Evolutionary conservation across 192 early-diverging fungal genomes (phyloP).

Genomic region (Podochytrium sp.): DNA sequence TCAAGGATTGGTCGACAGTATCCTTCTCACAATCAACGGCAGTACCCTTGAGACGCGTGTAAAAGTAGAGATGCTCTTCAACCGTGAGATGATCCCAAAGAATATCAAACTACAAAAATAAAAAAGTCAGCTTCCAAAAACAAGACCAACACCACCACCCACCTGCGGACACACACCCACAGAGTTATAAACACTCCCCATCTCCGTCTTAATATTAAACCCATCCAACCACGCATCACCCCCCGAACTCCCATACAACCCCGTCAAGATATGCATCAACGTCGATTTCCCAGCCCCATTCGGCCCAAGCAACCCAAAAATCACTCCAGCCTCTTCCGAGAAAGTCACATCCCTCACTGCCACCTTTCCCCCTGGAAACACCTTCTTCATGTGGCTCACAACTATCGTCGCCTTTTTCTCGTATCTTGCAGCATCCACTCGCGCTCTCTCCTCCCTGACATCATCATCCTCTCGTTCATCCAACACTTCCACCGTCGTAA

Average conservation of each 20-base stretch:
- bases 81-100: constrained; percentile 78
- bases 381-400: constrained; percentile 67
- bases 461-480: constrained; percentile 61
- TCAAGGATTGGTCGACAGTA: constrained; percentile 51
- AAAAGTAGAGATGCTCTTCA: constrained; percentile 73
- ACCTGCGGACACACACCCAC: constrained; percentile 79
- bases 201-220: constrained; percentile 59
- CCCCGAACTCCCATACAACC: constrained; percentile 61
- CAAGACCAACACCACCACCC: too few relatives aligned
- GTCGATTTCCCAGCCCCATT: constrained; percentile 78
- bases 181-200: constrained; percentile 57
- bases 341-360: constrained; percentile 72
- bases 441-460: constrained; percentile 61
- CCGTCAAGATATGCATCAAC: constrained; percentile 73
- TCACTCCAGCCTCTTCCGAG: constrained; percentile 58
- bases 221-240: constrained; percentile 67
- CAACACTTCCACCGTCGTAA: constrained; percentile 24
- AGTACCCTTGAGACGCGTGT: constrained; percentile 77
- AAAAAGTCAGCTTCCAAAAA: neutral
- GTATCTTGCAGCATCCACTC: constrained; percentile 50
- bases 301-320: constrained; percentile 66
- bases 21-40: constrained; percentile 48
- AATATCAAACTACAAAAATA: constrained; percentile 52
- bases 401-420: constrained; percentile 51
- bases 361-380: constrained; percentile 58